Percentiles rank a stretch among this genome's conserved stretches.
phyloP scores from a whole-genome alignment of 1,284 basidiomycete genomes.

The Ganoderma lingzhi region DNA sequence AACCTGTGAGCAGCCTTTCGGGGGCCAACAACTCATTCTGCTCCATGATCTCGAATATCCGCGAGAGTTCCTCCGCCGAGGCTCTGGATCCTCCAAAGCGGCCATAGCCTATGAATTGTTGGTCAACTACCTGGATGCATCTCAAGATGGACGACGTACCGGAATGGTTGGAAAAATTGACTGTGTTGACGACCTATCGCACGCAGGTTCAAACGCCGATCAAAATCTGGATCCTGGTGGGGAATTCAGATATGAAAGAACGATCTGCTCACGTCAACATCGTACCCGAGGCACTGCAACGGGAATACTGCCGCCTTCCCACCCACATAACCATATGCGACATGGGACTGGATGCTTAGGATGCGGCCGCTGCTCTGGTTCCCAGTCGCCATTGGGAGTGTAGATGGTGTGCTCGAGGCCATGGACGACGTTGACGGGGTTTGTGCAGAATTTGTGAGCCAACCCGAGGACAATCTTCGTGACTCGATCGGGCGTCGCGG shows the following conservation, averaged over 20 bases:
- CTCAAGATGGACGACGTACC: conserved; percentile 54
- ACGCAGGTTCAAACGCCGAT: conserved; percentile 26
- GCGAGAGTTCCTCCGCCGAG: conserved; percentile 69
- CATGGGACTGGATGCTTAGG: conserved; percentile 93
- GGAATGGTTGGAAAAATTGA: conserved; percentile 95
- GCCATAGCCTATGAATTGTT: conserved; percentile 68
- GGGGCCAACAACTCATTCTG: conserved; percentile 73
- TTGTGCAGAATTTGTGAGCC: neutral
- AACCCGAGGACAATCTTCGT: conserved; percentile 1
- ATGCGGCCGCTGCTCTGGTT: conserved; percentile 50
- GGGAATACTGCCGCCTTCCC: conserved; percentile 96
- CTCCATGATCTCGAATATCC: conserved; percentile 75
- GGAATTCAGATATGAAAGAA: neutral
- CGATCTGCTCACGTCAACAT: conserved; percentile 85
- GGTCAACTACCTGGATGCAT: conserved; percentile 6
- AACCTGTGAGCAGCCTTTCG: conserved; percentile 77
- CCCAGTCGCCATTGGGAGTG: conserved; percentile 36
- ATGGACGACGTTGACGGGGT: neutral
- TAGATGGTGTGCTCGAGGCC: conserved; percentile 24
- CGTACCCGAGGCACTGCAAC: conserved; percentile 93
- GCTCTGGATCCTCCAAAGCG: conserved; percentile 79
- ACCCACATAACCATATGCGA: conserved; percentile 96
- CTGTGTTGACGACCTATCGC: conserved; percentile 91
- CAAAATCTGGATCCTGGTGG: conserved; percentile 11
- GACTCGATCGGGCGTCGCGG: conserved; percentile 24